These are phyloP conservation scores for Cercospora canescens DNA, from an alignment of 2,329 filamentous ascomycete genomes.

Conservation along the genomic window DNA sequence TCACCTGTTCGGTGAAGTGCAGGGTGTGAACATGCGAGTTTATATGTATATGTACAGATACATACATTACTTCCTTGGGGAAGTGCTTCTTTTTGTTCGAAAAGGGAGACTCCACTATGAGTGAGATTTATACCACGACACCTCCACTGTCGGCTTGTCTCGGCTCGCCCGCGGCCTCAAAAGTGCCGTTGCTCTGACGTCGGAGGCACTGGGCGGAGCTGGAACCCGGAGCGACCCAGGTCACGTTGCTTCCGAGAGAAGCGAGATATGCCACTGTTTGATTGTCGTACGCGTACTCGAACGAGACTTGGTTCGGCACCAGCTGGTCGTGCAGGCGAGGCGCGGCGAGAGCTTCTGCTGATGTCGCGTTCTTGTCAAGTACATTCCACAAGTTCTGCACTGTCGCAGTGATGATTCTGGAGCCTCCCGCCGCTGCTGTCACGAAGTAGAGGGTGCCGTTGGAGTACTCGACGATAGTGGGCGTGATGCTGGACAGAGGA, in stretches of 20 bases:
- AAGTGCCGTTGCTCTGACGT: constrained; percentile 62
- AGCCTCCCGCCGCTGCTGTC: constrained; percentile 77
- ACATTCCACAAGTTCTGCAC: constrained; percentile 73
- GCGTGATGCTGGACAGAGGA: constrained; percentile 78
- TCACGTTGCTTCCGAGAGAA: constrained; percentile 68
- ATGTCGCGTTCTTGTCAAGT: constrained; percentile 64
- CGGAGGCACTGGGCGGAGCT: constrained; percentile 73
- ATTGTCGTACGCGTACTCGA: constrained; percentile 71
- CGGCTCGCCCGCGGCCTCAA: constrained; percentile 77
- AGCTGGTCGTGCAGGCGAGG: constrained; percentile 82
- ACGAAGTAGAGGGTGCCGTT: constrained; percentile 67
- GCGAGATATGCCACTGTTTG: constrained; percentile 63
- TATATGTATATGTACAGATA: too few species aligned
- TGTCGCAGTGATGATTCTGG: constrained; percentile 76
- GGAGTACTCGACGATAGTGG: constrained; percentile 70
- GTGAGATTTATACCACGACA: constrained; percentile 41
- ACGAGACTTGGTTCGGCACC: constrained; percentile 65
- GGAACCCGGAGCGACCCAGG: constrained; percentile 62
- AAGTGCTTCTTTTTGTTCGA: too few species aligned
- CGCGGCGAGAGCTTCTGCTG: constrained; percentile 61
- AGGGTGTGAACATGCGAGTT: background rate
- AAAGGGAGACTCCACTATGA: too few species aligned
- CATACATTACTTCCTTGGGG: too few species aligned
- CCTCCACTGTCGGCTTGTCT: constrained; percentile 72
- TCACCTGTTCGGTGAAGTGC: background rate